A percentile compares a stretch with the other conserved stretches of the same genome.
Conservation (phyloP, 2,329 filamentous ascomycete species). For the Neofusicoccum ribis region DNA sequence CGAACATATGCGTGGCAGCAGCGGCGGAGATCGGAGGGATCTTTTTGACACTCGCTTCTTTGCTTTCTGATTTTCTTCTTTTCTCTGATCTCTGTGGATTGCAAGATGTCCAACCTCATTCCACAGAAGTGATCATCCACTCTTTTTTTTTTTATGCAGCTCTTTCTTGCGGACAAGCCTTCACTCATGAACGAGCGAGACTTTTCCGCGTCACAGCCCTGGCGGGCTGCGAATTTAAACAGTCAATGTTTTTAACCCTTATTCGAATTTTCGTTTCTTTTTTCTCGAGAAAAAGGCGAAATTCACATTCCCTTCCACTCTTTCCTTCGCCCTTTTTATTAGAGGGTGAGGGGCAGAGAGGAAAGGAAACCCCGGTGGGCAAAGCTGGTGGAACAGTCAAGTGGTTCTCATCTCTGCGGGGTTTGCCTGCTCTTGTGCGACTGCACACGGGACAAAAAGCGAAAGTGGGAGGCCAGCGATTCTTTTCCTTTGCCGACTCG, state of each 20-base stretch:
- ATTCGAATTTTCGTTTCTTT: neutral
- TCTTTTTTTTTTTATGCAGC: neutral
- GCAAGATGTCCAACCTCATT: slow-evolving; percentile 1
- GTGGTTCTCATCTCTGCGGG: neutral
- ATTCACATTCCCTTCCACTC: neutral
- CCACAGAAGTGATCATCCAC: neutral
- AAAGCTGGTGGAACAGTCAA: neutral
- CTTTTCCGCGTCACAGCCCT: neutral
- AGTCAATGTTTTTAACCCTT: neutral
- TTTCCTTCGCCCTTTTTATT: neutral
- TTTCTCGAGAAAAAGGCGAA: neutral
- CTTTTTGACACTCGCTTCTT: neutral
- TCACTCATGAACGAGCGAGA: neutral
- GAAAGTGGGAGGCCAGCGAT: slow-evolving; percentile 2
- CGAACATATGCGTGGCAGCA: neutral
- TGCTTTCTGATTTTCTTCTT: neutral
- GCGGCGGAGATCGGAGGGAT: neutral
- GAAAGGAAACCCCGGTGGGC: neutral
- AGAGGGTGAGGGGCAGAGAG: too few species aligned
- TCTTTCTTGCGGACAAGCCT: neutral
- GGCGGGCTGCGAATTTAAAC: neutral
- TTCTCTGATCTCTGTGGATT: neutral
- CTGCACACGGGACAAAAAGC: neutral
- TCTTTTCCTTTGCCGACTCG: neutral
- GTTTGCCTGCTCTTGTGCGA: neutral